A percentile compares a stretch with the other conserved stretches of the same genome.
Conservation (phyloP, 208 protist genomes). For the Crithidia thermophila region DNA sequence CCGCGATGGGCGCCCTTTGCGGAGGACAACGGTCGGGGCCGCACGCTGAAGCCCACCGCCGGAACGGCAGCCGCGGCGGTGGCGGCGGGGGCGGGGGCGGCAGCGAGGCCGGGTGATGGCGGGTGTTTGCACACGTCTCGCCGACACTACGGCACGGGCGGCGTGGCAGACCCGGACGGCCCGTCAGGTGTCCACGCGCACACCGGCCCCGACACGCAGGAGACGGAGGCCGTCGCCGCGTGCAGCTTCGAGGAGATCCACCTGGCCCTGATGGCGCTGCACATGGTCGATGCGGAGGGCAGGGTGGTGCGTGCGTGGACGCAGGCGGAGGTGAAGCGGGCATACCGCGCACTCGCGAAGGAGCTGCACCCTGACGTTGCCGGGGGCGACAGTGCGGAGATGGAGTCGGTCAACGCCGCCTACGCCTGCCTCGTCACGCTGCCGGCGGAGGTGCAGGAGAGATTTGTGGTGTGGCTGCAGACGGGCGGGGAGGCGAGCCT, state of each 20-base stretch:
- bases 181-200: background rate
- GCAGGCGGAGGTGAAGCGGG: slow-evolving; percentile 37
- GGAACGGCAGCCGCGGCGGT: no score
- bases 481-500: slow-evolving; percentile 28
- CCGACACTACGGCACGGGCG: slow-evolving; percentile 7
- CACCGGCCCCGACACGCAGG: background rate
- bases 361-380: slow-evolving; percentile 43
- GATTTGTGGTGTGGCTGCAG: slow-evolving; percentile 31
- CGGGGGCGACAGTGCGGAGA: slow-evolving; percentile 31
- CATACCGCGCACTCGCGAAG: slow-evolving; percentile 44
- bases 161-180: background rate
- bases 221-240: slow-evolving; percentile 5
- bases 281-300: slow-evolving; percentile 21
- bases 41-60: no score
- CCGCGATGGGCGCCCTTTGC: no score
- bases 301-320: slow-evolving; percentile 25
- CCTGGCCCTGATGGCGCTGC: slow-evolving; percentile 24
- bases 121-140: slow-evolving; percentile 1
- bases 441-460: slow-evolving; percentile 2
- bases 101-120: no score
- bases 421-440: slow-evolving; percentile 32
- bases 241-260: slow-evolving; percentile 19
- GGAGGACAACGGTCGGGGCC: no score
- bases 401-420: slow-evolving; percentile 52
- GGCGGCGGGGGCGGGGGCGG: no score